These are phyloP conservation scores for Hirsutella rhossiliensis DNA, from an alignment of 2,329 filamentous ascomycete genomes.

Conservation along the genomic window DNA sequence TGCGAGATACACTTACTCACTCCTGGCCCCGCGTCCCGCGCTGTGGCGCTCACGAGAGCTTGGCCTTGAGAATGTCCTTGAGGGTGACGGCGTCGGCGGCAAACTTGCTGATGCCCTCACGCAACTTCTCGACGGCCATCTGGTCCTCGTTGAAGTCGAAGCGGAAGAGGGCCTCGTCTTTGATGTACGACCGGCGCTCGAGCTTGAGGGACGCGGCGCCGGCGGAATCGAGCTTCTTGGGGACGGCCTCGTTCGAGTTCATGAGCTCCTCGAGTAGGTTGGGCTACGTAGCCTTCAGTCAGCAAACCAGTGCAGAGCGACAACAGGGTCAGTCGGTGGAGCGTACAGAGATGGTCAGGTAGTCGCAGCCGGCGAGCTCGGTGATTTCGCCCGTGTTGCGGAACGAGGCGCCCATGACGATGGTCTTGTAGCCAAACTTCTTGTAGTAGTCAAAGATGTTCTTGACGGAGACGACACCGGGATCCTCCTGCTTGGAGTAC, in stretches of 20 bases:
- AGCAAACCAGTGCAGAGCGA: background rate
- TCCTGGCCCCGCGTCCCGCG: too few species aligned
- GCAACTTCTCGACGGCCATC: conserved; percentile 98
- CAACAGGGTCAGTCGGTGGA: conserved; percentile 1
- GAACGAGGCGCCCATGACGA: conserved; percentile 99
- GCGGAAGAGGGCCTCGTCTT: conserved; percentile 81
- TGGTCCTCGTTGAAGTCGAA: conserved; percentile 99
- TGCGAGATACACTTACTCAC: too few species aligned
- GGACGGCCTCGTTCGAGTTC: conserved; percentile 70
- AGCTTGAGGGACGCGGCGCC: conserved; percentile 58
- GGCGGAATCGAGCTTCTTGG: conserved; percentile 80
- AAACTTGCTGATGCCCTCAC: conserved; percentile 99
- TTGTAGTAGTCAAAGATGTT: conserved; percentile 99
- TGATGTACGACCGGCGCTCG: conserved; percentile 82
- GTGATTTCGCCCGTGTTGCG: conserved; percentile 93
- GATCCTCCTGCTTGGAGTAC: conserved; percentile 81
- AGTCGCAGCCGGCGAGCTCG: conserved; percentile 95
- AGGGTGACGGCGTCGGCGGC: conserved; percentile 89
- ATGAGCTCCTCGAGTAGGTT: conserved; percentile 87
- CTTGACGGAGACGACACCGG: conserved; percentile 89
- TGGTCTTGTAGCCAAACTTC: conserved; percentile 98
- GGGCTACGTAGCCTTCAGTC: conserved; percentile 40
- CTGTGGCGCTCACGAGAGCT: conserved; percentile 40
- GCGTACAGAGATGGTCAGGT: conserved; percentile 90
- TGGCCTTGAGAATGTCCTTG: conserved; percentile 82